These are phyloP conservation scores for Kappamyces sp. DNA, from an alignment of 192 early-diverging fungal species.

Conservation along the genomic window DNA sequence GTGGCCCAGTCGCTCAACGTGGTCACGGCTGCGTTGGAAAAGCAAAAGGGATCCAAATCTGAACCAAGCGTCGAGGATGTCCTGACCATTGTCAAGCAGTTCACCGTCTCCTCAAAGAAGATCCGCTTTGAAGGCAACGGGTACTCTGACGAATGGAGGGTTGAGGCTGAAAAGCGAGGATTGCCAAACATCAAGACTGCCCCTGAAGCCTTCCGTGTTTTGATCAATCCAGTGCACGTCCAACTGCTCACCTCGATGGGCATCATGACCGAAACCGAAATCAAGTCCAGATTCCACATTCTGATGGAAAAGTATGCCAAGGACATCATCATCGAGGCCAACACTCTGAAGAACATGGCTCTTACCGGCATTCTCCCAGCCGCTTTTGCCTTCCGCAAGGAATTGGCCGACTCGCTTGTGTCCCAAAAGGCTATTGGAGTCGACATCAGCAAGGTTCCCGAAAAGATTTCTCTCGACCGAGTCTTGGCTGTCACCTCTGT, in stretches of 20 bases:
- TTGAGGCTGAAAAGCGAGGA: constrained; percentile 89
- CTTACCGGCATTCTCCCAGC: constrained; percentile 83
- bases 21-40: constrained; percentile 66
- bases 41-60: constrained; percentile 77
- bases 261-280: constrained; percentile 82
- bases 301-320: constrained; percentile 96
- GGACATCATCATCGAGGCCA: constrained; percentile 89
- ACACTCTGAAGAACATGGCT: constrained; percentile 78
- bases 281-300: constrained; percentile 92
- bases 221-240: constrained; percentile 63
- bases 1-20: constrained; percentile 76
- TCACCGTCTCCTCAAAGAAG: constrained; percentile 70
- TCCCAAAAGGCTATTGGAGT: constrained; percentile 55
- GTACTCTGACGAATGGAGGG: constrained; percentile 91
- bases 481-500: constrained; percentile 55
- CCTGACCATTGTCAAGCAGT: constrained; percentile 79
- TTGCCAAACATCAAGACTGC: constrained; percentile 91
- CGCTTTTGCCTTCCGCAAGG: constrained; percentile 81
- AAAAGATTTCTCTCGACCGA: constrained; percentile 62
- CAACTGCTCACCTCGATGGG: constrained; percentile 72
- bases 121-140: constrained; percentile 97
- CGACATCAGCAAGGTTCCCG: constrained; percentile 55
- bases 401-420: constrained; percentile 76
- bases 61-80: constrained; percentile 81
- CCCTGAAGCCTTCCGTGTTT: constrained; percentile 83